A percentile compares a stretch with the other conserved stretches of the same genome.
Evolutionary conservation across 345 rosid species (phyloP).

Genomic region (Capsella bursapastoris): DNA sequence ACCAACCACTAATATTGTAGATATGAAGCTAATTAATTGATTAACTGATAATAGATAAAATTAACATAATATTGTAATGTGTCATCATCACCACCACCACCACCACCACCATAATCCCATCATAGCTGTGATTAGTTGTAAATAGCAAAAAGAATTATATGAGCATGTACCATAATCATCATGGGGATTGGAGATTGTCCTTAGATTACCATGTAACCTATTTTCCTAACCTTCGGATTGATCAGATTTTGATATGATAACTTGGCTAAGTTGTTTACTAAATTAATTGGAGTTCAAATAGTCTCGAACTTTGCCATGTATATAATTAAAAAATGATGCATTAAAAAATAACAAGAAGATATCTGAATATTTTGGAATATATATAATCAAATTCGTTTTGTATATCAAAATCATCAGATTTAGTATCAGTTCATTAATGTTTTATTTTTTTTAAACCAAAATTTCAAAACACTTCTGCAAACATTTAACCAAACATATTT

Average conservation of each 20-base stretch:
- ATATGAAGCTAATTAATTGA: background rate
- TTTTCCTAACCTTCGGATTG: constrained; percentile 21
- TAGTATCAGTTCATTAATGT: background rate
- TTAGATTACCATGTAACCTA: background rate
- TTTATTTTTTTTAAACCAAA: background rate
- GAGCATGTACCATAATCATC: constrained; percentile 31
- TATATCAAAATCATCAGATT: no score
- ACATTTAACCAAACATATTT: background rate
- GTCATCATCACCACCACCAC: constrained; percentile 21
- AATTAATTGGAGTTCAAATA: background rate
- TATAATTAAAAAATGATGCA: background rate
- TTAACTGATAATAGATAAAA: constrained; percentile 1
- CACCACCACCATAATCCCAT: constrained; percentile 24
- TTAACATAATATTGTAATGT: constrained; percentile 7
- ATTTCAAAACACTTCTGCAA: background rate
- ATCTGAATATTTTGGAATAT: background rate
- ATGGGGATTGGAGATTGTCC: constrained; percentile 34
- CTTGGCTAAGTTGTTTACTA: background rate
- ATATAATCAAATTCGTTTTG: no score
- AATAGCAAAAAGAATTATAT: constrained; percentile 23
- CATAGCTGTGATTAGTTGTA: constrained; percentile 35
- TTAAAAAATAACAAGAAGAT: background rate
- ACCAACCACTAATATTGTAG: background rate
- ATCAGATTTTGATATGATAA: background rate
- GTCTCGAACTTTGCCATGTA: background rate